These are phyloP conservation scores for Sarocladiaceae sp. DNA, from an alignment of 2,329 filamentous ascomycete genomes.

Conservation along the genomic window DNA sequence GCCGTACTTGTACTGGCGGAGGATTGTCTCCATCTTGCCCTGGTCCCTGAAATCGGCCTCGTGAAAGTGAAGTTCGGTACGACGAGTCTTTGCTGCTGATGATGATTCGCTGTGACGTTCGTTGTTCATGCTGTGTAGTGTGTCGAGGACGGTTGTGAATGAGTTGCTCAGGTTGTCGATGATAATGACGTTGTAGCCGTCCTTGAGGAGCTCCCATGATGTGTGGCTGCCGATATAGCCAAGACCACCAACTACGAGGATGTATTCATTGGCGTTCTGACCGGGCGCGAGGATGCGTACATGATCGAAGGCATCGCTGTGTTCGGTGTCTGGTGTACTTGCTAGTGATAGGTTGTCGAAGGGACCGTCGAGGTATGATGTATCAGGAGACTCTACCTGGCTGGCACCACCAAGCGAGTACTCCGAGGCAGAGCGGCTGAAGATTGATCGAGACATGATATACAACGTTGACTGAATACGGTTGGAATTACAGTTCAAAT, in stretches of 20 bases:
- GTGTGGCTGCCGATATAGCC: constrained; percentile 6
- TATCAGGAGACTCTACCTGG: background rate
- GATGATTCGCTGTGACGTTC: background rate
- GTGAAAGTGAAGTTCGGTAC: background rate
- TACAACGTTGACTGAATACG: background rate
- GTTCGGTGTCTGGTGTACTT: background rate
- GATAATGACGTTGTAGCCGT: constrained; percentile 2
- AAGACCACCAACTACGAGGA: background rate
- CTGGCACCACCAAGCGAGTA: background rate
- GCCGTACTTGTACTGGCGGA: background rate
- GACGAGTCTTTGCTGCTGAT: background rate
- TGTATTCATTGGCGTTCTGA: background rate
- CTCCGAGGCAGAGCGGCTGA: background rate
- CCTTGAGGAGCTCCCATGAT: constrained; percentile 1
- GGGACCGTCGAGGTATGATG: background rate
- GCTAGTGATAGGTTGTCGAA: background rate
- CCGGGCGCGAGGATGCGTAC: background rate
- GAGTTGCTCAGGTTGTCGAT: constrained; percentile 7
- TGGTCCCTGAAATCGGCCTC: constrained; percentile 1
- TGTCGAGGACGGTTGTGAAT: background rate
- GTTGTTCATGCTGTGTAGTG: background rate
- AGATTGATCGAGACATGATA: background rate
- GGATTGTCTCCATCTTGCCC: background rate
- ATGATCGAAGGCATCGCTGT: background rate
- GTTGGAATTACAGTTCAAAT: background rate